Conservation (phyloP, 192 early-diverging fungal species). For the Chytriomyces confervae region DNA sequence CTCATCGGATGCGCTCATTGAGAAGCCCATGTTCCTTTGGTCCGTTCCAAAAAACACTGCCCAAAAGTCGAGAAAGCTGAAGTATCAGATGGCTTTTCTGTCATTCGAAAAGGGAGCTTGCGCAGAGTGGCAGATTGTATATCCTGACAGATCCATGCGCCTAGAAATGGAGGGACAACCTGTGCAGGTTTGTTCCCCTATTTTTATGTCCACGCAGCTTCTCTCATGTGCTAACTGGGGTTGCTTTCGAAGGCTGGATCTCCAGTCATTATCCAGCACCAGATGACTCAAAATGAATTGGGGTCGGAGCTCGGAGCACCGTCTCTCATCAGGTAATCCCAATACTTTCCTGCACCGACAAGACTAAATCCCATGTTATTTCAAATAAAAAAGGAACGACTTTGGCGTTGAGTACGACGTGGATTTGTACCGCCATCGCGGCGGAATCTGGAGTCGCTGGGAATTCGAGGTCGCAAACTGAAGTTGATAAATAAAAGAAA, state of each 20-base stretch:
- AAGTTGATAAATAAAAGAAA: not conserved
- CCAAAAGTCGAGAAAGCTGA: conserved; percentile 31
- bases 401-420: conserved; percentile 52
- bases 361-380: not conserved
- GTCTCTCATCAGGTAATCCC: conserved; percentile 34
- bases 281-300: conserved; percentile 39
- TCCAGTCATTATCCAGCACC: conserved; percentile 43
- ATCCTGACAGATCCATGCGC: conserved; percentile 37
- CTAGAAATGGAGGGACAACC: conserved; percentile 46
- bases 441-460: conserved; percentile 22
- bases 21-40: conserved; percentile 43
- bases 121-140: conserved; percentile 47
- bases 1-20: conserved; percentile 34
- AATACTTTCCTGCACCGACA: not conserved
- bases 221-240: not conserved
- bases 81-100: conserved; percentile 41
- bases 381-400: conserved; percentile 38
- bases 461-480: conserved; percentile 20
- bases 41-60: conserved; percentile 42
- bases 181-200: conserved; percentile 26
- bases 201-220: not conserved
- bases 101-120: conserved; percentile 32
- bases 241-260: conserved; percentile 30
- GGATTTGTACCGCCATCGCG: conserved; percentile 18
- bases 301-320: conserved; percentile 34